Conservation (phyloP, 2,329 filamentous ascomycete genomes). For the Sporothrix brasiliensis region DNA sequence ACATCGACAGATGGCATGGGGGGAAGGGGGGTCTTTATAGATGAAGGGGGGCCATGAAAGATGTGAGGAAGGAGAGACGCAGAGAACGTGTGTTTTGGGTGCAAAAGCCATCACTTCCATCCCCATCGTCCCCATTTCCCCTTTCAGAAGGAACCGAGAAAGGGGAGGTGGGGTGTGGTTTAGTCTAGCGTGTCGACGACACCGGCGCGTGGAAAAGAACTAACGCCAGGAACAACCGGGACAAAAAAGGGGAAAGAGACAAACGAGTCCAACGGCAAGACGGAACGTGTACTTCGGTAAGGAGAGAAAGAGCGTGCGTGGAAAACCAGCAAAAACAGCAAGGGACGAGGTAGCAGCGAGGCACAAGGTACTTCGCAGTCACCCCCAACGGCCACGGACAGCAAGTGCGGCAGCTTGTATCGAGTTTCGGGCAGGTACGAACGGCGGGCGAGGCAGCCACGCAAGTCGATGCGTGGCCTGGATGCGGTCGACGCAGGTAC, state of each 20-base stretch:
- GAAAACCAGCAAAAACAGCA: not conserved
- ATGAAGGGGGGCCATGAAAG: not conserved
- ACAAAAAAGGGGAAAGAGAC: not conserved
- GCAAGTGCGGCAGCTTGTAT: conserved; percentile 13
- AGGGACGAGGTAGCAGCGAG: conserved; percentile 10
- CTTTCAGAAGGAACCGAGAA: conserved; percentile 6
- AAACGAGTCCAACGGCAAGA: conserved; percentile 9
- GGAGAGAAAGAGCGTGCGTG: conserved; percentile 17
- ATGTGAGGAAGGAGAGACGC: conserved; percentile 1
- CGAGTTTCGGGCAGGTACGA: conserved; percentile 21
- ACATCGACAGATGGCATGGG: not conserved
- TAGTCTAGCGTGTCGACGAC: conserved; percentile 9
- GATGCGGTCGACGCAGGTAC: conserved; percentile 1
- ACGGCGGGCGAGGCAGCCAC: conserved; percentile 13
- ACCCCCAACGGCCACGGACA: not conserved
- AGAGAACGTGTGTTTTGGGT: not conserved
- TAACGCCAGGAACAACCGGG: not conserved
- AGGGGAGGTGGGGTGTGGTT: not conserved
- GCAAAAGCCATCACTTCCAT: not conserved
- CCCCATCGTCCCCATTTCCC: not conserved
- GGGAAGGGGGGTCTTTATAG: conserved; percentile 22
- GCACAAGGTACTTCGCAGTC: not conserved
- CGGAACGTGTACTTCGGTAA: conserved; percentile 5
- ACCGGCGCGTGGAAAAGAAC: conserved; percentile 16
- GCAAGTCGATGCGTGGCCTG: conserved; percentile 1